Percentiles rank a stretch among this genome's conserved stretches.
phyloP scores from a whole-genome alignment of 192 early-diverging fungal genomes.

The Mycoemilia scoparia region DNA sequence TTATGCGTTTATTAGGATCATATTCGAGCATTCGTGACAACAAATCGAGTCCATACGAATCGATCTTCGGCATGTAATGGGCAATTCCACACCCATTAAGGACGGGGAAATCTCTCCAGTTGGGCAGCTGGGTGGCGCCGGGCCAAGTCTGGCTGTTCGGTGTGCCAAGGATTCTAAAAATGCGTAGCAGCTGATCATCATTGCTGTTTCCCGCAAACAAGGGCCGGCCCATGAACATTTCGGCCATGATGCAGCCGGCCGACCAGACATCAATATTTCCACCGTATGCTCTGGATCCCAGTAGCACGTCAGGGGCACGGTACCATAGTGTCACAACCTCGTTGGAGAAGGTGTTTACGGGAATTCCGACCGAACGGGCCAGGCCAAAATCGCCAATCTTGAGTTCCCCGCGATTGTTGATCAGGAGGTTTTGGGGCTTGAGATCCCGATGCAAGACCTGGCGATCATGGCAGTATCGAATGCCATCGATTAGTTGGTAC shows the following conservation, averaged over 20 bases:
- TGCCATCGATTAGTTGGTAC: slow-evolving; percentile 64
- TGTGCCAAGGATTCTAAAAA: slow-evolving; percentile 65
- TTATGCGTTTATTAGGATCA: slow-evolving; percentile 67
- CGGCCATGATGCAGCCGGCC: slow-evolving; percentile 95
- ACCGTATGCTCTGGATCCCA: slow-evolving; percentile 85
- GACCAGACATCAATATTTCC: slow-evolving; percentile 98
- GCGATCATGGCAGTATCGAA: slow-evolving; percentile 73
- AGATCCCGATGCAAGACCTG: slow-evolving; percentile 68
- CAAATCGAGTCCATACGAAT: slow-evolving; percentile 47
- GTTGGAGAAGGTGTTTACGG: slow-evolving; percentile 87
- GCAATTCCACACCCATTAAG: slow-evolving; percentile 45
- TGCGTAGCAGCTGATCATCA: slow-evolving; percentile 62
- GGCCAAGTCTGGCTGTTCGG: slow-evolving; percentile 63
- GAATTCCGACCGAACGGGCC: slow-evolving; percentile 65
- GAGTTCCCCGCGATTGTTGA: slow-evolving; percentile 57
- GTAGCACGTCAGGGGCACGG: slow-evolving; percentile 86
- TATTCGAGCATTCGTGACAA: slow-evolving; percentile 56
- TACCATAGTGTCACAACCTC: slow-evolving; percentile 99
- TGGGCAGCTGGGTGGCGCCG: slow-evolving; percentile 43
- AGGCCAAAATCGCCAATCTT: slow-evolving; percentile 78
- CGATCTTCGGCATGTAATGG: slow-evolving; percentile 56
- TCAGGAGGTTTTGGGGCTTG: slow-evolving; percentile 74
- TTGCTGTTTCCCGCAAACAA: slow-evolving; percentile 68
- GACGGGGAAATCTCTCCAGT: slow-evolving; percentile 52
- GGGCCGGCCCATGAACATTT: slow-evolving; percentile 64